Evolutionary conservation across 352 stramenopile genomes (phyloP).

Genomic region (Pythium dissotocum): DNA sequence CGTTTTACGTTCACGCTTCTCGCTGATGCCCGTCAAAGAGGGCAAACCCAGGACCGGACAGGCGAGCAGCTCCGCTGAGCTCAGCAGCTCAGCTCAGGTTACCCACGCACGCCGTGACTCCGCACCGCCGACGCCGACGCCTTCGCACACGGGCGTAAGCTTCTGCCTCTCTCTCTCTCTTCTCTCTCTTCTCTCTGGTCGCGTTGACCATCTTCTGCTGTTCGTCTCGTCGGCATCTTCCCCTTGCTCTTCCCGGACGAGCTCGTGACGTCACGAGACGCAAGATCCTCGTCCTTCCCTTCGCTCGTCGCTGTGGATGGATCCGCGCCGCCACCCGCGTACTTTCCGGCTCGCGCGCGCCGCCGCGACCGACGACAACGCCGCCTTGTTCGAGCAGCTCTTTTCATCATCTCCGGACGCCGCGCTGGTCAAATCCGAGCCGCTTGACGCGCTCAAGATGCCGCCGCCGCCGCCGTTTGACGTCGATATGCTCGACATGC

Average conservation of each 20-base stretch:
- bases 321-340: conserved; percentile 1
- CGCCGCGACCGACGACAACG: conserved; percentile 8
- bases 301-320: conserved; percentile 3
- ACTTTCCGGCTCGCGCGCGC: background rate
- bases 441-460: background rate
- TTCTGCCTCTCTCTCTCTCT: background rate
- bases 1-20: background rate
- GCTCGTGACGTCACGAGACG: too few species aligned
- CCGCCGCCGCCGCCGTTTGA: conserved; percentile 2
- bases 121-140: background rate
- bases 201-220: background rate
- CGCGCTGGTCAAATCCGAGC: background rate
- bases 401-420: conserved; percentile 1
- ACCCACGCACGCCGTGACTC: too few species aligned
- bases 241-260: too few species aligned
- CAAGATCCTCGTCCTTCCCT: too few species aligned
- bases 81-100: too few species aligned
- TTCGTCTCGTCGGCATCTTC: background rate
- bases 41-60: background rate
- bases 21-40: conserved; percentile 2
- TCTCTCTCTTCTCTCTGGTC: conserved; percentile 3
- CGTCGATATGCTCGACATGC: conserved; percentile 16
- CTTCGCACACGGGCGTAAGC: too few species aligned
- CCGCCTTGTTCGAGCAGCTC: conserved; percentile 12
- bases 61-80: background rate